Evolutionary conservation across 148 eudicot genomes (phyloP).

Genomic region (Limonium bicolor): DNA sequence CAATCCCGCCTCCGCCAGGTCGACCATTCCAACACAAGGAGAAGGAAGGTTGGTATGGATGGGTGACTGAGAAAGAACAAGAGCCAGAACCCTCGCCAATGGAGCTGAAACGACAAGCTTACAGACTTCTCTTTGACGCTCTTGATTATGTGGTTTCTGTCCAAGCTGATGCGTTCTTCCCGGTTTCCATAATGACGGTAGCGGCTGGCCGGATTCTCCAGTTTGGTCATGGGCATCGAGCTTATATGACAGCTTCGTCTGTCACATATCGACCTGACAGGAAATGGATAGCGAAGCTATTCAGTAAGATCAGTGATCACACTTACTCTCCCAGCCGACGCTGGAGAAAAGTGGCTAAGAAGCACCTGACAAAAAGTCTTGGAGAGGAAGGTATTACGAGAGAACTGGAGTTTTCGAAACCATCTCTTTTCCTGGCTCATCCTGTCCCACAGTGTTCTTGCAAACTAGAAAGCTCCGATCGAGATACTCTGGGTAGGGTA

Average conservation of each 20-base stretch:
- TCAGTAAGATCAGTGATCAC: constrained; percentile 40
- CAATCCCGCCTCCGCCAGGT: constrained; percentile 97
- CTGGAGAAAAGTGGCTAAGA: constrained; percentile 58
- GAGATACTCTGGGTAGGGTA: constrained; percentile 15
- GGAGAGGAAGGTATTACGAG: constrained; percentile 55
- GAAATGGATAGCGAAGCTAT: constrained; percentile 60
- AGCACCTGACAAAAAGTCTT: constrained; percentile 66
- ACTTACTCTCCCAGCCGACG: constrained; percentile 56
- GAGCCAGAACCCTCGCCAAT: constrained; percentile 64
- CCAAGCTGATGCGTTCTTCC: constrained; percentile 87
- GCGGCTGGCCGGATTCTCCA: constrained; percentile 85
- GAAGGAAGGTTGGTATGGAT: constrained; percentile 96
- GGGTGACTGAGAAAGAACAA: constrained; percentile 68
- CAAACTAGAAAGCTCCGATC: constrained; percentile 24
- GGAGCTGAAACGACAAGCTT: constrained; percentile 55
- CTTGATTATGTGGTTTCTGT: constrained; percentile 91
- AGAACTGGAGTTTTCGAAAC: constrained; percentile 36
- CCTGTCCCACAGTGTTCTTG: constrained; percentile 92
- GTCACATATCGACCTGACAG: constrained; percentile 93
- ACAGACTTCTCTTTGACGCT: constrained; percentile 81
- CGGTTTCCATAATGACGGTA: constrained; percentile 92
- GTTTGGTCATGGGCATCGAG: constrained; percentile 95
- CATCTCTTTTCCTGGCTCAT: constrained; percentile 49
- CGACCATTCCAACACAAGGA: constrained; percentile 84
- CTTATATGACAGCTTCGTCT: constrained; percentile 62